Percentiles rank a stretch among this genome's conserved stretches.
phyloP scores from a whole-genome alignment of 2,329 filamentous ascomycete species.

The Botrytis fragariae region DNA sequence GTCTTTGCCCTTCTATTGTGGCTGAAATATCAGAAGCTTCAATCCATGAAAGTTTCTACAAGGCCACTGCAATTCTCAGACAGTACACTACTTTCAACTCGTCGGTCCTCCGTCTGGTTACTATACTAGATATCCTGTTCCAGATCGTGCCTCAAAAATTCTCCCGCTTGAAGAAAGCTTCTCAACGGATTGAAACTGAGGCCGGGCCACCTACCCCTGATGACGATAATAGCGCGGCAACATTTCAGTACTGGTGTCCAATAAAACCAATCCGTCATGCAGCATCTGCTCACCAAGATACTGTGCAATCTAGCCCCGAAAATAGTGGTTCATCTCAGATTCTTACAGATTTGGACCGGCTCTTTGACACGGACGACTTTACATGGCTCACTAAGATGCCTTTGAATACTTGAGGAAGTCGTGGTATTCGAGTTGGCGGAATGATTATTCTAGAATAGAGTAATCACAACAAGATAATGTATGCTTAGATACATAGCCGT shows the following conservation, averaged over 20 bases:
- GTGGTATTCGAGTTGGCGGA: not conserved
- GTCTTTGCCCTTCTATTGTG: not conserved
- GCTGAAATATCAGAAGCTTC: not conserved
- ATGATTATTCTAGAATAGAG: rapidly evolving
- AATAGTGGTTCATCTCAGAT: not conserved
- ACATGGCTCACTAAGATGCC: not conserved
- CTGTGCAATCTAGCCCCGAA: not conserved
- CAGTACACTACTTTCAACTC: not conserved
- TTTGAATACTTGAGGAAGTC: not conserved
- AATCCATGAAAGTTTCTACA: not conserved
- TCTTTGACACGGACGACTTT: not conserved
- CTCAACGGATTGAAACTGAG: not conserved
- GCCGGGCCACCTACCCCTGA: not conserved
- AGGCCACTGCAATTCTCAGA: not conserved
- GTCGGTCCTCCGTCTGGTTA: not conserved
- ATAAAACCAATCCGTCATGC: not conserved
- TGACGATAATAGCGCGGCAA: not conserved
- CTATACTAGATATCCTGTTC: not conserved
- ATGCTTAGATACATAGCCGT: not conserved
- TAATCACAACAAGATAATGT: rapidly evolving
- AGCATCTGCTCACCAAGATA: not conserved
- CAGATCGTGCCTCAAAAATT: not conserved
- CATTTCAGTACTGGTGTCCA: not conserved
- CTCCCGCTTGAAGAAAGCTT: not conserved
- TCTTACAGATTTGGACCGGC: not conserved